These are phyloP conservation scores for Nakazawaea molendinolei DNA, from an alignment of 805 yeast species.

Conservation along the genomic window DNA sequence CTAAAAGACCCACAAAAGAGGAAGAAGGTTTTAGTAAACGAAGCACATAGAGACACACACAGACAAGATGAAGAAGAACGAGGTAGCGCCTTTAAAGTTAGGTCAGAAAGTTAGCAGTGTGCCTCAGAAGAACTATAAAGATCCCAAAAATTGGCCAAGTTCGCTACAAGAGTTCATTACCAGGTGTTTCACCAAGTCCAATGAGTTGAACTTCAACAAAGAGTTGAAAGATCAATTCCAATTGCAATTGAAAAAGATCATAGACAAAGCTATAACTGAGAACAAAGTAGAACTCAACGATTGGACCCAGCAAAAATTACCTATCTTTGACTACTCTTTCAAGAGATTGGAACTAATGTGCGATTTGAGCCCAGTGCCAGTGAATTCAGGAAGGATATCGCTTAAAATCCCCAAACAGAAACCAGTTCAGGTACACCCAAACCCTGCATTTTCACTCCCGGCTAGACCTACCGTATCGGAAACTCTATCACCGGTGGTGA, in stretches of 20 bases:
- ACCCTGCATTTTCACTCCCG: no score
- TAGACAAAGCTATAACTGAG: constrained; percentile 40
- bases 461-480: no score
- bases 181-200: constrained; percentile 35
- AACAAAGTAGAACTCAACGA: constrained; percentile 40
- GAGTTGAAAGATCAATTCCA: constrained; percentile 33
- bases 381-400: constrained; percentile 9
- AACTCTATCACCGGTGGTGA: no score
- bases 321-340: constrained; percentile 28
- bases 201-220: constrained; percentile 26
- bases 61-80: constrained; percentile 12
- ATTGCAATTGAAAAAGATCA: constrained; percentile 39
- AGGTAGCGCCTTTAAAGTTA: constrained; percentile 17
- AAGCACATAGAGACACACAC: no score
- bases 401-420: constrained; percentile 11
- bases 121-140: constrained; percentile 15
- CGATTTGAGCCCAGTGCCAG: constrained; percentile 7
- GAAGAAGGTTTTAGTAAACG: no score
- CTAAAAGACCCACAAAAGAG: neutral
- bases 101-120: constrained; percentile 13
- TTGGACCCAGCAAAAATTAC: constrained; percentile 48
- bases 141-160: constrained; percentile 46
- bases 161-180: constrained; percentile 44
- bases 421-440: no score
- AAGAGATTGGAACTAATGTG: constrained; percentile 10